Evolutionary conservation across 169 alveolate species (phyloP).

Genomic region (Babesia gibsoni): DNA sequence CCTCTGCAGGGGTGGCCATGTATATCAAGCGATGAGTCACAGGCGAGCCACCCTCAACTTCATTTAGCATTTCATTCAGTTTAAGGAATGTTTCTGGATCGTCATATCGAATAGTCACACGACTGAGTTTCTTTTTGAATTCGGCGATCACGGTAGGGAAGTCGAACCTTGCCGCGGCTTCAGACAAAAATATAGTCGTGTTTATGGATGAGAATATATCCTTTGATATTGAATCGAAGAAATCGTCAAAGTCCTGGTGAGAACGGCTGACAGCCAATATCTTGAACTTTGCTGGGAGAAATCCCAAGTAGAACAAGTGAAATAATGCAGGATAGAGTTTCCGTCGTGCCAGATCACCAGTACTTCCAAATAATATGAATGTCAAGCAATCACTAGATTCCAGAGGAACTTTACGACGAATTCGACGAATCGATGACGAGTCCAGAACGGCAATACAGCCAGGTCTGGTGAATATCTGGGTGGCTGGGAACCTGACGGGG

Average conservation of each 20-base stretch:
- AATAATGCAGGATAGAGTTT: slow-evolving; percentile 61
- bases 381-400: slow-evolving; percentile 52
- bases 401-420: slow-evolving; percentile 40
- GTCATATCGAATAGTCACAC: slow-evolving; percentile 37
- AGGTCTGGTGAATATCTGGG: slow-evolving; percentile 64
- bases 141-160: slow-evolving; percentile 63
- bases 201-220: slow-evolving; percentile 62
- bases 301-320: slow-evolving; percentile 62
- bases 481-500: slow-evolving; percentile 65
- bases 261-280: slow-evolving; percentile 53
- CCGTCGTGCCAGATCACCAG: slow-evolving; percentile 58
- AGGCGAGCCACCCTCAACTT: slow-evolving; percentile 38
- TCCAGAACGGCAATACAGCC: slow-evolving; percentile 66
- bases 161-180: slow-evolving; percentile 58
- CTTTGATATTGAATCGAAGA: slow-evolving; percentile 46
- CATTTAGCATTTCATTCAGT: slow-evolving; percentile 24
- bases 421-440: slow-evolving; percentile 50
- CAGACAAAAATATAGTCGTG: slow-evolving; percentile 53
- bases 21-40: slow-evolving; percentile 59
- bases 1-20: slow-evolving; percentile 65
- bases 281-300: slow-evolving; percentile 51
- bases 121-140: slow-evolving; percentile 40
- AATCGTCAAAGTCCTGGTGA: slow-evolving; percentile 47
- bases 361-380: slow-evolving; percentile 52
- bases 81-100: slow-evolving; percentile 15